phyloP scores from a whole-genome alignment of 306 rosid species.

The Lupinus albus region DNA sequence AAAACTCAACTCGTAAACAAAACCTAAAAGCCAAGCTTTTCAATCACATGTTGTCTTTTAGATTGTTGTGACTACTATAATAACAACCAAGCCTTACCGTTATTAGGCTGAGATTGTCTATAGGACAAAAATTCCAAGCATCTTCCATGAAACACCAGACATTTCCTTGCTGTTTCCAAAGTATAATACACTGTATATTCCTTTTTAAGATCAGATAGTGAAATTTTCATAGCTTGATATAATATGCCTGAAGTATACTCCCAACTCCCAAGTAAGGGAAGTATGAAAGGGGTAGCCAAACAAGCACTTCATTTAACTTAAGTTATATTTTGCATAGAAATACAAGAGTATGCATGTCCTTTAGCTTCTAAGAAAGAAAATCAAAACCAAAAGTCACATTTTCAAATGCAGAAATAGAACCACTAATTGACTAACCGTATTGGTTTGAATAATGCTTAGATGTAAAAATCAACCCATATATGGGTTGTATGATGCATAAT shows the following conservation, averaged over 20 bases:
- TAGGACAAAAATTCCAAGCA: no score
- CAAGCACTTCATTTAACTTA: neutral
- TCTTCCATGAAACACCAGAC: no score
- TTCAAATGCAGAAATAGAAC: slow-evolving; percentile 3
- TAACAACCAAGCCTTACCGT: no score
- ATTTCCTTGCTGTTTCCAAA: no score
- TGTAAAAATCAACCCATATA: slow-evolving; percentile 55
- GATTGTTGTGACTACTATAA: no score
- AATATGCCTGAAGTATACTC: neutral
- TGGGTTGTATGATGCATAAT: slow-evolving; percentile 64
- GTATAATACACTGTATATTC: no score
- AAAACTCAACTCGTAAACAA: no score
- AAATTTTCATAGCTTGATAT: neutral
- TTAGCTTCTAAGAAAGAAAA: slow-evolving; percentile 14
- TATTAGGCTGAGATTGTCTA: no score
- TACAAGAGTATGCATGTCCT: slow-evolving; percentile 22
- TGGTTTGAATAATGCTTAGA: slow-evolving; percentile 19
- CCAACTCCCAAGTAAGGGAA: neutral
- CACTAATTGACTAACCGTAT: slow-evolving; percentile 27
- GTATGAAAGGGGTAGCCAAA: neutral
- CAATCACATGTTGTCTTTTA: no score
- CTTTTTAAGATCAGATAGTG: neutral
- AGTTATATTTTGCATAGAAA: neutral
- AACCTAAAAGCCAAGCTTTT: no score
- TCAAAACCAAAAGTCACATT: slow-evolving; percentile 25